These are phyloP conservation scores for Phyllosticta citrichinensis DNA, from an alignment of 2,329 filamentous ascomycete species.

Conservation along the genomic window DNA sequence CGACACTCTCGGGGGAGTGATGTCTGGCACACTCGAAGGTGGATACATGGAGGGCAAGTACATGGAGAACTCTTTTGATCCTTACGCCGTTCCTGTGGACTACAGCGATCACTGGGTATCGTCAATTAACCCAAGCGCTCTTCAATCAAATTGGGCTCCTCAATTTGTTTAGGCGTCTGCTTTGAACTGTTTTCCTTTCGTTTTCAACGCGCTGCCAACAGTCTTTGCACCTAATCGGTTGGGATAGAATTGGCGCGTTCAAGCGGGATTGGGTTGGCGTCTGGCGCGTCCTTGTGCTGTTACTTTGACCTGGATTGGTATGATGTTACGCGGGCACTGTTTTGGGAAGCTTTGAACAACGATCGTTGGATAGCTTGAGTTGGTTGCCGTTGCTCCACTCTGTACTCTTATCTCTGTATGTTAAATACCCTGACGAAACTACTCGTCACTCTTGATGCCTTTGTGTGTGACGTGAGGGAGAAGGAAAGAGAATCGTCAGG, in stretches of 20 bases:
- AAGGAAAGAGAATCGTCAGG: not conserved
- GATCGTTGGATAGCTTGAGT: not conserved
- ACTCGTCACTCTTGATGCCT: not conserved
- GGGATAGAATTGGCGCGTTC: constrained; percentile 10
- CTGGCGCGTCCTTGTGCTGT: not conserved
- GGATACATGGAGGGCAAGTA: constrained; percentile 1
- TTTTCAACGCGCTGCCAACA: not conserved
- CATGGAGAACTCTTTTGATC: not conserved
- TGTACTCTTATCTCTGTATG: not conserved
- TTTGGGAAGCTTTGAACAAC: not conserved
- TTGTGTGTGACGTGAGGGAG: not conserved
- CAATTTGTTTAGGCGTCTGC: not conserved
- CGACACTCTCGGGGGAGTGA: not conserved
- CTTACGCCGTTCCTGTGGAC: not conserved
- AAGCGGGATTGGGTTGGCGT: constrained; percentile 6
- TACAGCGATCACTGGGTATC: constrained; percentile 2
- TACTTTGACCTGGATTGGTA: not conserved
- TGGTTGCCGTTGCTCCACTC: not conserved
- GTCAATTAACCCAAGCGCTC: constrained; percentile 8
- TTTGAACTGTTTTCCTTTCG: not conserved
- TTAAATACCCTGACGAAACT: not conserved
- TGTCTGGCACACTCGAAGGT: not conserved
- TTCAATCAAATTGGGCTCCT: constrained; percentile 5
- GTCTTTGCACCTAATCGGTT: not conserved
- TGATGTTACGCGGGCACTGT: not conserved